phyloP scores from a whole-genome alignment of 2,329 filamentous ascomycete genomes.

The Bipolaris victoriae region DNA sequence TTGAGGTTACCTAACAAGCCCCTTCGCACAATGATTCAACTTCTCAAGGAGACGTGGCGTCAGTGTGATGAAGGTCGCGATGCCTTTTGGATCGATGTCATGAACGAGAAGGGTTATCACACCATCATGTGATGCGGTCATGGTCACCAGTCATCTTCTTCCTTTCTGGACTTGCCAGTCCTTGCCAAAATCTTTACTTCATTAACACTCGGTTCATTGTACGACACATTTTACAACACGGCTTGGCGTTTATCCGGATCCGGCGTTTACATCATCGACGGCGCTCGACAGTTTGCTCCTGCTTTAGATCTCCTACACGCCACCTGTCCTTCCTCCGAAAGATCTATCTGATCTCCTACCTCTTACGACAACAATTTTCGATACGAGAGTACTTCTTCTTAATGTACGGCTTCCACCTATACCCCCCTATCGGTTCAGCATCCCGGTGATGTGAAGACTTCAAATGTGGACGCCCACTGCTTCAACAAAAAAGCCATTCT shows the following conservation, averaged over 20 bases:
- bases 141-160: background rate
- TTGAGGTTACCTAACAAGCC: constrained; percentile 60
- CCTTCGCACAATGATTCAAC: constrained; percentile 56
- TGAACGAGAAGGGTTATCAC: constrained; percentile 64
- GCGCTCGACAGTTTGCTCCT: constrained; percentile 19
- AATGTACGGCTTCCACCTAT: constrained; percentile 36
- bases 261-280: constrained; percentile 11
- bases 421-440: constrained; percentile 24
- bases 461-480: constrained; percentile 18
- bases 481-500: constrained; percentile 7
- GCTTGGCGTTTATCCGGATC: constrained; percentile 7
- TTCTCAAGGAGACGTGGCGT: constrained; percentile 61
- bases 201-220: constrained; percentile 3
- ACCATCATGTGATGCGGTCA: constrained; percentile 58
- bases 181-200: constrained; percentile 8
- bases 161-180: background rate
- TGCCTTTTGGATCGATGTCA: constrained; percentile 63
- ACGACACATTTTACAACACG: constrained; percentile 9
- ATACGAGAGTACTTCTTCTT: constrained; percentile 25
- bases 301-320: constrained; percentile 14
- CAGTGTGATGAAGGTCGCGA: constrained; percentile 58
- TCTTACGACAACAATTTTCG: constrained; percentile 18
- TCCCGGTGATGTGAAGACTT: constrained; percentile 32
- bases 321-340: constrained; percentile 12
- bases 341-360: constrained; percentile 23